A percentile compares a stretch with the other conserved stretches of the same genome.
Evolutionary conservation across 768 basidiomycete species (phyloP).

Genomic region (Collybia nuda): DNA sequence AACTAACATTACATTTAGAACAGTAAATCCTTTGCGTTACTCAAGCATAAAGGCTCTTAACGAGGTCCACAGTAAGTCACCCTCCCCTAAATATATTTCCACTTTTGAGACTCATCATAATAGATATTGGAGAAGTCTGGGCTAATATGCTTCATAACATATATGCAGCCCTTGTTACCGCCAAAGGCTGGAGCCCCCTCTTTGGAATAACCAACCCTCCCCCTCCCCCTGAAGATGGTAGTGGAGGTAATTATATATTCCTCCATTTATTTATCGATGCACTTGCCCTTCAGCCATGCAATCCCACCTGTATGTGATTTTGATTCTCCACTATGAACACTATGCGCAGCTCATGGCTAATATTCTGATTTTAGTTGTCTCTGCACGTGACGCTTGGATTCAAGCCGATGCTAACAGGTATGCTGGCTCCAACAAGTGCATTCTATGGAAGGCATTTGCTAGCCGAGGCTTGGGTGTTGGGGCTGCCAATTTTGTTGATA

Average conservation of each 20-base stretch:
- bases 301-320: constrained; percentile 36
- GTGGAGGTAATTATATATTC: constrained; percentile 34
- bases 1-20: constrained; percentile 3
- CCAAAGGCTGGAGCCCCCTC: constrained; percentile 30
- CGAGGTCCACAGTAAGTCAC: constrained; percentile 34
- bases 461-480: constrained; percentile 37
- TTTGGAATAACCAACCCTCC: constrained; percentile 22
- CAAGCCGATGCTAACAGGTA: constrained; percentile 43
- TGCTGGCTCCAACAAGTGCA: constrained; percentile 32
- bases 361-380: constrained; percentile 20
- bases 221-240: constrained; percentile 3
- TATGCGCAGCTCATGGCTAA: not conserved
- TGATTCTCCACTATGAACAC: no score
- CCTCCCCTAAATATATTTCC: not conserved
- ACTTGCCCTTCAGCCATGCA: constrained; percentile 31
- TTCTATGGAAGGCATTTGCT: constrained; percentile 39
- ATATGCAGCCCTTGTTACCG: constrained; percentile 15
- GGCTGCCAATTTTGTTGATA: constrained; percentile 30
- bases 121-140: constrained; percentile 45
- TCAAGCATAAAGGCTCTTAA: constrained; percentile 26
- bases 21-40: constrained; percentile 35
- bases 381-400: constrained; percentile 39
- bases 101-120: not conserved
- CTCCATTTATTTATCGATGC: constrained; percentile 38
- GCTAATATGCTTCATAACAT: constrained; percentile 23